Evolutionary conservation across 352 stramenopile species (phyloP).

Genomic region (Phytopythium chamaehyphon): DNA sequence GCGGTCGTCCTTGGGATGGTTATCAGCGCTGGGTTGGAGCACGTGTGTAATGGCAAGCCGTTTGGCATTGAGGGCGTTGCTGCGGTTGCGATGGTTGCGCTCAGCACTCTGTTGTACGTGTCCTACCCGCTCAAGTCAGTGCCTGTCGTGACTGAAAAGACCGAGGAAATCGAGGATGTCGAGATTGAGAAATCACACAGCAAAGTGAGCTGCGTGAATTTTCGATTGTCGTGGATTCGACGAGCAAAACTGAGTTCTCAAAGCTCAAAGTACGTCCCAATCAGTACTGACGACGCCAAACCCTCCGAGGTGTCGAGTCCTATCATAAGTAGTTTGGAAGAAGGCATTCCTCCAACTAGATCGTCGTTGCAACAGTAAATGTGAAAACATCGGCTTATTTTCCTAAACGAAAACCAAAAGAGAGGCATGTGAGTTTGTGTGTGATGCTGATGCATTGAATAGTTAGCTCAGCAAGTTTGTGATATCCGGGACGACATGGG

Average conservation of each 20-base stretch:
- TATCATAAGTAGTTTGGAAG: too few species aligned
- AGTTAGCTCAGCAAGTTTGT: too few species aligned
- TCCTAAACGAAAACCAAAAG: slow-evolving; percentile 5
- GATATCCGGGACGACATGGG: too few species aligned
- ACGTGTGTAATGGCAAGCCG: slow-evolving; percentile 62
- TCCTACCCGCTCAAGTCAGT: slow-evolving; percentile 35
- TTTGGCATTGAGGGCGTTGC: slow-evolving; percentile 52
- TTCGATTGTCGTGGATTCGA: slow-evolving; percentile 2
- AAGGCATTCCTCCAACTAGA: too few species aligned
- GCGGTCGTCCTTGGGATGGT: slow-evolving; percentile 77
- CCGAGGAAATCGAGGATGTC: background rate
- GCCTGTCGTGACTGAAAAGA: too few species aligned
- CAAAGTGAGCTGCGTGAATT: background rate
- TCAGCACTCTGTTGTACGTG: slow-evolving; percentile 68
- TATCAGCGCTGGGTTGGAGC: slow-evolving; percentile 70
- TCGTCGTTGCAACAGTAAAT: too few species aligned
- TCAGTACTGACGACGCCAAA: too few species aligned
- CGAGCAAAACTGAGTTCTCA: too few species aligned
- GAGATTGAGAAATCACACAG: background rate
- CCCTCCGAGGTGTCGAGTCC: too few species aligned
- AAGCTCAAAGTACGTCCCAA: too few species aligned
- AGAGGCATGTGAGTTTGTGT: too few species aligned
- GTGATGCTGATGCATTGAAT: too few species aligned
- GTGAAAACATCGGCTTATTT: slow-evolving; percentile 11
- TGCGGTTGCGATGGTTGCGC: slow-evolving; percentile 56